Percentiles rank a stretch among this genome's conserved stretches.
phyloP scores from a whole-genome alignment of 306 rosid species.

The Inga leiocalycina region DNA sequence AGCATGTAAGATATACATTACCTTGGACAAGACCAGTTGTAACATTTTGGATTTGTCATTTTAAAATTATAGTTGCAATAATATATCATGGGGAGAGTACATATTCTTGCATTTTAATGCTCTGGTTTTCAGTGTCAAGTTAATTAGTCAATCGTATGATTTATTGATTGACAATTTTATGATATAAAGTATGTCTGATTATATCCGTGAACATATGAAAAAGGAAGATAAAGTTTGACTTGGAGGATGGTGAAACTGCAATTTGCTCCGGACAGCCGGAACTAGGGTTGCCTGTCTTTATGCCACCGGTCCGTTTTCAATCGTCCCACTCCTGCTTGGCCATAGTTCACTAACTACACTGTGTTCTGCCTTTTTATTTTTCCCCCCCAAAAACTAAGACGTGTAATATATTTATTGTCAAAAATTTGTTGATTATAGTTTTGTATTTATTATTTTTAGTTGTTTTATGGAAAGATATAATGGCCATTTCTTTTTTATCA shows the following conservation, averaged over 20 bases:
- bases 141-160: not conserved
- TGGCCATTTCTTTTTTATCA: not conserved
- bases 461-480: not conserved
- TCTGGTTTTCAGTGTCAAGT: constrained; percentile 14
- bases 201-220: not conserved
- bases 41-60: constrained; percentile 46
- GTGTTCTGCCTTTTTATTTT: not conserved
- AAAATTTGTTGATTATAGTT: not conserved
- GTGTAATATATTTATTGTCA: too few species aligned
- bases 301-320: not conserved
- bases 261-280: not conserved
- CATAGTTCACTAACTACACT: not conserved
- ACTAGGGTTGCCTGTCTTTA: not conserved
- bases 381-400: too few species aligned
- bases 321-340: not conserved
- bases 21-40: constrained; percentile 45
- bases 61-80: constrained; percentile 48
- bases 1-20: constrained; percentile 51
- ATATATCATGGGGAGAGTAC: constrained; percentile 42
- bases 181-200: not conserved
- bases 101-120: constrained; percentile 26
- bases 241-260: not conserved
- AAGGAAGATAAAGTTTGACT: not conserved
- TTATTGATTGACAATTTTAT: not conserved
- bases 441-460: not conserved